A percentile compares a stretch with the other conserved stretches of the same genome.
Evolutionary conservation across 345 rosid species (phyloP).

Genomic region (Brassica nigra): DNA sequence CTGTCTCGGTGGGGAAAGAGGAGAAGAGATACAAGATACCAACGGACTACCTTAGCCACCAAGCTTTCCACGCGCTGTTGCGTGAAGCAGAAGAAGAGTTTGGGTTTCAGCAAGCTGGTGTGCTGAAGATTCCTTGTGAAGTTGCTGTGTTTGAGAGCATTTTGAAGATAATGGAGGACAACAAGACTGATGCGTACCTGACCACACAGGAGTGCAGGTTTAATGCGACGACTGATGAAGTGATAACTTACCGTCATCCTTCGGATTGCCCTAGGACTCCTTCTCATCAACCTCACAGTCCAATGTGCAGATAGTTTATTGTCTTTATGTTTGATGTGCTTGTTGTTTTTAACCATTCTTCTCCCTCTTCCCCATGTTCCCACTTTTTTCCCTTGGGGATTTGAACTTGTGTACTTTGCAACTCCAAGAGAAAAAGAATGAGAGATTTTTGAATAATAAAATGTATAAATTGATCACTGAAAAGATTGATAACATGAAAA

Average conservation of each 20-base stretch:
- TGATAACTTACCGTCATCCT: constrained; percentile 40
- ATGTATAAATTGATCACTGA: constrained; percentile 32
- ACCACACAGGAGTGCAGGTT: constrained; percentile 48
- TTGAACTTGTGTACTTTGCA: constrained; percentile 41
- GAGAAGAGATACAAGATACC: constrained; percentile 72
- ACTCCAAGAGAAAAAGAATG: constrained; percentile 29
- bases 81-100: constrained; percentile 84
- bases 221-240: constrained; percentile 41
- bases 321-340: neutral
- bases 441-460: constrained; percentile 39
- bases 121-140: constrained; percentile 68
- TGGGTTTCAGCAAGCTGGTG: constrained; percentile 77
- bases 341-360: constrained; percentile 27
- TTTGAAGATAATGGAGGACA: constrained; percentile 53
- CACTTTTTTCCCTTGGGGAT: constrained; percentile 35
- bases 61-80: constrained; percentile 58
- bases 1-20: constrained; percentile 69
- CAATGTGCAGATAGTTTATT: constrained; percentile 61
- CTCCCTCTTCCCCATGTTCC: constrained; percentile 27
- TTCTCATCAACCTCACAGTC: constrained; percentile 64
- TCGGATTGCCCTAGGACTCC: constrained; percentile 57
- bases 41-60: constrained; percentile 61
- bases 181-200: constrained; percentile 38
- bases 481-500: constrained; percentile 16
- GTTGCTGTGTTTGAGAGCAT: constrained; percentile 58